phyloP scores from a whole-genome alignment of 805 yeast genomes.

The Nakazawaea anatomiae region DNA sequence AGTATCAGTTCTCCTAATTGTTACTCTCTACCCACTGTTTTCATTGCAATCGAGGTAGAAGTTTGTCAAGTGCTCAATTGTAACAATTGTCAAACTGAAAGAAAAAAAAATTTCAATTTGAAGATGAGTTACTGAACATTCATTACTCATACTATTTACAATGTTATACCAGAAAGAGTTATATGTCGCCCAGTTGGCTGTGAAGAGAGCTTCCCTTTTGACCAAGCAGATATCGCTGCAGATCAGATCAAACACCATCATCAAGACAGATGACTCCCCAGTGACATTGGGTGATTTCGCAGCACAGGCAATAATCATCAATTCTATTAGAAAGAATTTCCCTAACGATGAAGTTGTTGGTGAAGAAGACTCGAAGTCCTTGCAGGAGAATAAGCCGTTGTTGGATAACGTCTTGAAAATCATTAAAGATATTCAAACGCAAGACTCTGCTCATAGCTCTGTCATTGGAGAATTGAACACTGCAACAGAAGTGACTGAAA shows the following conservation, averaged over 20 bases:
- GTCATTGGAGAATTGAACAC: conserved; percentile 37
- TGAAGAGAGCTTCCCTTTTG: conserved; percentile 75
- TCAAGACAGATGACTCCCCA: conserved; percentile 87
- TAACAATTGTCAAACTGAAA: background rate
- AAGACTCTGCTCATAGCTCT: conserved; percentile 27
- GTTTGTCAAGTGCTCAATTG: too few relatives aligned
- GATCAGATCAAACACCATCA: conserved; percentile 42
- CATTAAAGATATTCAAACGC: conserved; percentile 45
- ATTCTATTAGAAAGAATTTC: conserved; percentile 73
- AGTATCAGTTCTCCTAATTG: too few relatives aligned
- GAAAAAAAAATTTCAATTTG: background rate
- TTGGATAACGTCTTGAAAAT: conserved; percentile 52
- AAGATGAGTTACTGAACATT: background rate
- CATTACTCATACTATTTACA: background rate
- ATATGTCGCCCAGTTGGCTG: conserved; percentile 81
- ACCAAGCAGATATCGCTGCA: conserved; percentile 59
- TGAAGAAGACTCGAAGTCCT: conserved; percentile 79
- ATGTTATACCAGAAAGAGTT: conserved; percentile 45
- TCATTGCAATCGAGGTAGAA: too few relatives aligned
- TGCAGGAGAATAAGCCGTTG: conserved; percentile 46
- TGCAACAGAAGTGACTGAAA: conserved; percentile 45
- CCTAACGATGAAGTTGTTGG: conserved; percentile 88
- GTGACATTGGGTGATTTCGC: conserved; percentile 97
- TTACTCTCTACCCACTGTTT: too few relatives aligned
- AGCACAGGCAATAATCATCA: conserved; percentile 88